phyloP scores from a whole-genome alignment of 2,329 filamentous ascomycete genomes.

The Pseudocercospora fuligena region DNA sequence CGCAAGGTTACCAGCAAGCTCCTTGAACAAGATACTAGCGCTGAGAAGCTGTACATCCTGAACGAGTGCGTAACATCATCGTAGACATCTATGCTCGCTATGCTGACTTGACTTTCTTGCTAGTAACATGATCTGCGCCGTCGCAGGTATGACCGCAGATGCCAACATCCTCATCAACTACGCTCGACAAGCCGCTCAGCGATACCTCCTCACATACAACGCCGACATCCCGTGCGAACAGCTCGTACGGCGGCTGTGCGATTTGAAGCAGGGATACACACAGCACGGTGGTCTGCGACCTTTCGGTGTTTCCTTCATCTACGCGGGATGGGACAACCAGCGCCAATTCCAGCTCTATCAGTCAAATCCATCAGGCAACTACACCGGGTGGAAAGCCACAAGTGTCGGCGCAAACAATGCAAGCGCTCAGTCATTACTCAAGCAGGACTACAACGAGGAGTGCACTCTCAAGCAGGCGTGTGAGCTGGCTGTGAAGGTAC shows the following conservation, averaged over 20 bases:
- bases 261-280: conserved; percentile 98
- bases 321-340: conserved; percentile 95
- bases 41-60: conserved; percentile 99
- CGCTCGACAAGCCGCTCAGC: conserved; percentile 93
- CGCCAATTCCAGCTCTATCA: conserved; percentile 98
- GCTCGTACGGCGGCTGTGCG: conserved; percentile 92
- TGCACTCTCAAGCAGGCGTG: conserved; percentile 96
- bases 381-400: conserved; percentile 98
- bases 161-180: conserved; percentile 99
- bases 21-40: conserved; percentile 97
- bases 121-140: conserved; percentile 99
- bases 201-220: conserved; percentile 98
- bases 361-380: conserved; percentile 98
- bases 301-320: conserved; percentile 99
- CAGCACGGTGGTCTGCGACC: conserved; percentile 97
- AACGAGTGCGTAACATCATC: conserved; percentile 74
- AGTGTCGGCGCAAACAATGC: conserved; percentile 98
- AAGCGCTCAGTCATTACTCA: conserved; percentile 92
- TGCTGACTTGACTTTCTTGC: background rate
- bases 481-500: conserved; percentile 94
- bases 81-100: background rate
- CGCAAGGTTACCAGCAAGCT: conserved; percentile 99
- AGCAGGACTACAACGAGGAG: conserved; percentile 99
- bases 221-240: conserved; percentile 99
- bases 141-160: conserved; percentile 98